phyloP scores from a whole-genome alignment of 192 early-diverging fungal species.

The Physocladia obscura region DNA sequence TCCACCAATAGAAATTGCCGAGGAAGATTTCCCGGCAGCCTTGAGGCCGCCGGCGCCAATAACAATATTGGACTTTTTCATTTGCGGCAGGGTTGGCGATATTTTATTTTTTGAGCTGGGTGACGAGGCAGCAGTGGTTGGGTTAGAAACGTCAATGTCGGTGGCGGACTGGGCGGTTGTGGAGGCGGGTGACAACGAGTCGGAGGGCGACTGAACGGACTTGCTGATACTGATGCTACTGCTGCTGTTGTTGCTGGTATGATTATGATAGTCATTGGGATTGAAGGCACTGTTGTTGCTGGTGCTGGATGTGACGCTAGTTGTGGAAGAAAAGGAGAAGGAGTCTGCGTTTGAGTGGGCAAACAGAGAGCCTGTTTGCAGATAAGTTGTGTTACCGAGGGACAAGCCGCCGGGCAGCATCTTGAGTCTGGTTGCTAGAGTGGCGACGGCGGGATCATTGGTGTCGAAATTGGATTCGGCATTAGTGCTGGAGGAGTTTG shows the following conservation, averaged over 20 bases:
- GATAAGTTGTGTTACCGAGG: conserved; percentile 40
- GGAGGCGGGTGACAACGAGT: neutral
- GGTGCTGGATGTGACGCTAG: neutral
- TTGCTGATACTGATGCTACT: conserved; percentile 5
- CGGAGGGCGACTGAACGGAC: neutral
- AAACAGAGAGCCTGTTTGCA: conserved; percentile 51
- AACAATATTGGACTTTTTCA: conserved; percentile 37
- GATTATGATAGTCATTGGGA: neutral
- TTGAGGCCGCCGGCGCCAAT: conserved; percentile 57
- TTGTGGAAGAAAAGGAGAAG: no score
- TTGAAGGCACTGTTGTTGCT: neutral
- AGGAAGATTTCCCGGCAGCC: conserved; percentile 30
- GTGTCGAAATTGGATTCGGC: neutral
- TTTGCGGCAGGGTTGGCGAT: conserved; percentile 38
- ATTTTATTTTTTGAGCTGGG: conserved; percentile 19
- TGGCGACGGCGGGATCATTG: conserved; percentile 12
- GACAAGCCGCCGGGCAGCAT: conserved; percentile 52
- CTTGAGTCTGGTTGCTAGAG: conserved; percentile 38
- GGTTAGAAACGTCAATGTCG: neutral
- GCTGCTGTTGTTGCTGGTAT: neutral
- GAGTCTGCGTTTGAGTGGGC: neutral
- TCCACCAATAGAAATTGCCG: conserved; percentile 1
- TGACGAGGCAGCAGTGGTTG: neutral
- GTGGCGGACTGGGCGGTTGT: neutral
- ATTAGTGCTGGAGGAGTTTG: no score